Evolutionary conservation across 768 basidiomycete genomes (phyloP).

Genomic region (Termitomyces sp.): DNA sequence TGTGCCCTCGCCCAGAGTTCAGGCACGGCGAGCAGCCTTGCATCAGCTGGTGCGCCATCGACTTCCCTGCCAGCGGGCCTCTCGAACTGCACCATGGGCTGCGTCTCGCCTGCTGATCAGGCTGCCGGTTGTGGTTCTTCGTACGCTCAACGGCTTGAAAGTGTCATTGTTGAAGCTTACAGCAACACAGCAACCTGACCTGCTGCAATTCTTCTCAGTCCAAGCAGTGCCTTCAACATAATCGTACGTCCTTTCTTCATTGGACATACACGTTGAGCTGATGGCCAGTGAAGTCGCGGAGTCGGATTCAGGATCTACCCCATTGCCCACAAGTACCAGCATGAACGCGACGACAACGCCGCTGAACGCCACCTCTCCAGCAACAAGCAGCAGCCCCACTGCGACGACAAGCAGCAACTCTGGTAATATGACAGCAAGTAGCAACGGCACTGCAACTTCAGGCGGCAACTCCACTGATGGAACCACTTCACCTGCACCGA

Average conservation of each 20-base stretch:
- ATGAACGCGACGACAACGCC: neutral
- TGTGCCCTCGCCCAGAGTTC: slow-evolving; percentile 2
- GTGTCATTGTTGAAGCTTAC: neutral
- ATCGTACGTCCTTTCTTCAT: slow-evolving; percentile 4
- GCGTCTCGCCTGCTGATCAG: slow-evolving; percentile 6
- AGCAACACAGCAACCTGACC: neutral
- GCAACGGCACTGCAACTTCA: too few relatives aligned
- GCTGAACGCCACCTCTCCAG: too few relatives aligned
- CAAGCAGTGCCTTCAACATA: slow-evolving; percentile 12
- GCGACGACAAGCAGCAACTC: too few relatives aligned
- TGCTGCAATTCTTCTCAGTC: slow-evolving; percentile 15
- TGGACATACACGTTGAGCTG: neutral
- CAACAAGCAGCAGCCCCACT: too few relatives aligned
- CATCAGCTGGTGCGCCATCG: neutral
- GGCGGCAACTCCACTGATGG: neutral
- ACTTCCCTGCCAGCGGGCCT: neutral
- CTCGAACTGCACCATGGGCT: slow-evolving; percentile 4
- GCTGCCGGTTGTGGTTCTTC: neutral
- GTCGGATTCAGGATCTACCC: neutral
- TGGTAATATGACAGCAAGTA: too few relatives aligned
- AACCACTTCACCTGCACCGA: too few relatives aligned
- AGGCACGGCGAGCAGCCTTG: neutral
- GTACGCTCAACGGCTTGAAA: neutral
- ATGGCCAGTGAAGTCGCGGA: neutral
- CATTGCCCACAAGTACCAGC: neutral